These are phyloP conservation scores for Teratosphaeria epicoccoides DNA, from an alignment of 2,329 filamentous ascomycete genomes.

Conservation along the genomic window DNA sequence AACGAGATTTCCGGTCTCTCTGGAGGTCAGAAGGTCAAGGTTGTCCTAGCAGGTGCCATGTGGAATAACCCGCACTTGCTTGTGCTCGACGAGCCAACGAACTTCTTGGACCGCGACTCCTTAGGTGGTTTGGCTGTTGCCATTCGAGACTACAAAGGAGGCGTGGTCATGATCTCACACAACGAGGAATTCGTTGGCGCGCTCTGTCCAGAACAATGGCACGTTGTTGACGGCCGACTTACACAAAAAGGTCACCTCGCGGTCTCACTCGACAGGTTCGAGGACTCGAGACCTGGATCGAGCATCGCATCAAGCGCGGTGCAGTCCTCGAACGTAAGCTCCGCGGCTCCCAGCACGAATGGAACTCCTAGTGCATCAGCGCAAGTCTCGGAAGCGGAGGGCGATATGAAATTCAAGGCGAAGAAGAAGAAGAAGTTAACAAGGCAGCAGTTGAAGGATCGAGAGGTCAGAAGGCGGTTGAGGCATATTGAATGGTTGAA, in stretches of 20 bases:
- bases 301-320: conserved; percentile 57
- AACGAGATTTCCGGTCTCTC: conserved; percentile 94
- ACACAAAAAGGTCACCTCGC: conserved; percentile 71
- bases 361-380: conserved; percentile 25
- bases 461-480: conserved; percentile 73
- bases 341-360: conserved; percentile 21
- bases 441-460: conserved; percentile 89
- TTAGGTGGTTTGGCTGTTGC: conserved; percentile 94
- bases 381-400: conserved; percentile 55
- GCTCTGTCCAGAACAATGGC: conserved; percentile 92
- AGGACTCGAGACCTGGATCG: conserved; percentile 61
- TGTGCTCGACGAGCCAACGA: conserved; percentile 96
- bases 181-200: conserved; percentile 98
- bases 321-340: conserved; percentile 39
- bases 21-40: conserved; percentile 97
- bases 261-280: conserved; percentile 71
- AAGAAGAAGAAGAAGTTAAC: conserved; percentile 99
- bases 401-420: conserved; percentile 77
- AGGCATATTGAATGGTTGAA: conserved; percentile 73
- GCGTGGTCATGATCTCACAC: conserved; percentile 98
- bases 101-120: conserved; percentile 97
- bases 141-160: conserved; percentile 95
- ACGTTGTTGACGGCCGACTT: conserved; percentile 78
- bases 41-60: conserved; percentile 71
- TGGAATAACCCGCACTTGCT: conserved; percentile 90